phyloP scores from a whole-genome alignment of 768 basidiomycete species.

The Fistulinella prunicolor region DNA sequence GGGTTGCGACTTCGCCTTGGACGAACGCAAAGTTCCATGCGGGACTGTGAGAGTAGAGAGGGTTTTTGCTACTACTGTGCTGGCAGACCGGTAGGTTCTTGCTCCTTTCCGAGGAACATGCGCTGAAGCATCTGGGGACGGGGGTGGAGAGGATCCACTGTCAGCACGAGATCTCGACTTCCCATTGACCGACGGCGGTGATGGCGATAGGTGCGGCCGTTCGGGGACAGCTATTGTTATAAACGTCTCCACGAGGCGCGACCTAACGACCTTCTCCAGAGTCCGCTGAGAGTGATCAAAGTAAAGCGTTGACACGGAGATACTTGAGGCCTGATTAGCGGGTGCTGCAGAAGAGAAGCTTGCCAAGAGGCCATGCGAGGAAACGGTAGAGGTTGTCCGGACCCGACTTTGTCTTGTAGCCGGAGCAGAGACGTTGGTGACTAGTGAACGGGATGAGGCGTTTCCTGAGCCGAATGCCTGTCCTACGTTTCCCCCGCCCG shows the following conservation, averaged over 20 bases:
- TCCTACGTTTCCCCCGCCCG: slow-evolving; percentile 17
- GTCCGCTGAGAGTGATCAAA: slow-evolving; percentile 64
- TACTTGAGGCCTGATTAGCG: slow-evolving; percentile 6
- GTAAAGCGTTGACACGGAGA: slow-evolving; percentile 35
- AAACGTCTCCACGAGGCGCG: slow-evolving; percentile 78
- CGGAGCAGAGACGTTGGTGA: slow-evolving; percentile 23
- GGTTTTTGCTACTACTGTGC: slow-evolving; percentile 18
- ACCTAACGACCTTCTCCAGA: slow-evolving; percentile 67
- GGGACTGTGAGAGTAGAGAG: slow-evolving; percentile 6
- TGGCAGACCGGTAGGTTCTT: slow-evolving; percentile 13
- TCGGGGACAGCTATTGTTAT: slow-evolving; percentile 51
- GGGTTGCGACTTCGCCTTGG: slow-evolving; percentile 17
- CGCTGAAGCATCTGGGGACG: slow-evolving; percentile 1
- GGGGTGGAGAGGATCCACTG: slow-evolving; percentile 21
- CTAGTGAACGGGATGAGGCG: slow-evolving; percentile 15
- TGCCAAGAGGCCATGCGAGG: slow-evolving; percentile 31
- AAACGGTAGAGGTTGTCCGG: slow-evolving; percentile 54
- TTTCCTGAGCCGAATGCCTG: slow-evolving; percentile 9
- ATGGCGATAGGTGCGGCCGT: slow-evolving; percentile 21
- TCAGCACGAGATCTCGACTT: slow-evolving; percentile 24
- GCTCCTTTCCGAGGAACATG: slow-evolving; percentile 14
- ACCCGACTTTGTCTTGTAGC: slow-evolving; percentile 38
- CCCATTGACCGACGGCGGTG: slow-evolving; percentile 26
- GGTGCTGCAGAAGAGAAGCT: slow-evolving; percentile 6
- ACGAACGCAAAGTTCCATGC: slow-evolving; percentile 10